These are phyloP conservation scores for Tolypocladium amazonense DNA, from an alignment of 2,329 filamentous ascomycete genomes.

Conservation along the genomic window DNA sequence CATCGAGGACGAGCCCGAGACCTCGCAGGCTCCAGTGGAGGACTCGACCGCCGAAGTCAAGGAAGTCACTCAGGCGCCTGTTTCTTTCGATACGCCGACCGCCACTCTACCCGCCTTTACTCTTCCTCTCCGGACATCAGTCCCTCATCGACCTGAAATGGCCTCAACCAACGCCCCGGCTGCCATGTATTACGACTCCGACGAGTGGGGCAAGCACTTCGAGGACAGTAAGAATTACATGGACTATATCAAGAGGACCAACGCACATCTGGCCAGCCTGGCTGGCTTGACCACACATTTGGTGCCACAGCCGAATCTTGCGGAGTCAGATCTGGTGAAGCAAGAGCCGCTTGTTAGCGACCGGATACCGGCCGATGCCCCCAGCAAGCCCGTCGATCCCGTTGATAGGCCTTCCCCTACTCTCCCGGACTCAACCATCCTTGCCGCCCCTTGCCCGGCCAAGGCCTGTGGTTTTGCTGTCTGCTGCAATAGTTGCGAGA, in stretches of 20 bases:
- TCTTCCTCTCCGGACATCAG: background rate
- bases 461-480: slow-evolving; percentile 54
- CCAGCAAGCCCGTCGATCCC: background rate
- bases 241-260: slow-evolving; percentile 14
- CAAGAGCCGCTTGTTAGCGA: background rate
- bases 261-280: slow-evolving; percentile 6
- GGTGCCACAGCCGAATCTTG: background rate
- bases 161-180: background rate
- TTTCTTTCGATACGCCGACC: background rate
- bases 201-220: slow-evolving; percentile 13
- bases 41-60: background rate
- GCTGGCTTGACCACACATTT: slow-evolving; percentile 2
- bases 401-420: background rate
- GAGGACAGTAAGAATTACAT: slow-evolving; percentile 16
- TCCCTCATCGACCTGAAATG: background rate
- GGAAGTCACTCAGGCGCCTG: background rate
- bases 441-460: background rate
- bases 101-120: background rate
- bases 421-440: background rate
- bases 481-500: slow-evolving; percentile 86
- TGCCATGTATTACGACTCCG: slow-evolving; percentile 10
- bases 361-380: background rate
- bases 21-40: slow-evolving; percentile 7
- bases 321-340: background rate
- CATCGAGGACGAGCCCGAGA: slow-evolving; percentile 39